Percentiles rank a stretch among this genome's conserved stretches.
phyloP scores from a whole-genome alignment of 306 rosid genomes.

The Glycine latifolia region DNA sequence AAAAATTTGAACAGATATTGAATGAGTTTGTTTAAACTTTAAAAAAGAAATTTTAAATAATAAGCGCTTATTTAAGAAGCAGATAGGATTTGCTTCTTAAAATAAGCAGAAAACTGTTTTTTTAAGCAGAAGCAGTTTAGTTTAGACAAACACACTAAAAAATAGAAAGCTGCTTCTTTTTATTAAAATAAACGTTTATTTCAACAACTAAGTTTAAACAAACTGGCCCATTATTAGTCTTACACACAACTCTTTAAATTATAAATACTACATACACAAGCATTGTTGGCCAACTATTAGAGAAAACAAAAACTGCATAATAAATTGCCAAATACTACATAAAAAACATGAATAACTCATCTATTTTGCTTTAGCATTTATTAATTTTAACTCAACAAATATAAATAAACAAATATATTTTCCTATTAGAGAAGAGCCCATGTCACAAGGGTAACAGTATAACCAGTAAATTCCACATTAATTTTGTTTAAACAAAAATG shows the following conservation, averaged over 20 bases:
- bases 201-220: too few relatives aligned
- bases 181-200: neutral
- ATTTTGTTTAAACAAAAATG: neutral
- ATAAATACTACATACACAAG: neutral
- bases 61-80: too few relatives aligned
- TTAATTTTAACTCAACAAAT: too few relatives aligned
- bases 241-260: neutral
- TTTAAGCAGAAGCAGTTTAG: too few relatives aligned
- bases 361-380: too few relatives aligned
- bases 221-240: neutral
- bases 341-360: constrained; percentile 5
- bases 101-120: too few relatives aligned
- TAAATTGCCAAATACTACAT: neutral
- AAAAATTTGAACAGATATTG: too few relatives aligned
- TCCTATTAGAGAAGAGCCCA: neutral
- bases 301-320: constrained; percentile 16
- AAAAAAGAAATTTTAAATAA: too few relatives aligned
- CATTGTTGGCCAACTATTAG: neutral
- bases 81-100: too few relatives aligned
- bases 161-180: neutral
- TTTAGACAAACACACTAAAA: too few relatives aligned
- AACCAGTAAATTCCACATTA: neutral
- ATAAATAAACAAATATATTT: too few relatives aligned
- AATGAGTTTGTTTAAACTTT: too few relatives aligned
- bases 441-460: neutral